Conservation (phyloP, 495 filamentous ascomycete species). For the Penicillium daleae region DNA sequence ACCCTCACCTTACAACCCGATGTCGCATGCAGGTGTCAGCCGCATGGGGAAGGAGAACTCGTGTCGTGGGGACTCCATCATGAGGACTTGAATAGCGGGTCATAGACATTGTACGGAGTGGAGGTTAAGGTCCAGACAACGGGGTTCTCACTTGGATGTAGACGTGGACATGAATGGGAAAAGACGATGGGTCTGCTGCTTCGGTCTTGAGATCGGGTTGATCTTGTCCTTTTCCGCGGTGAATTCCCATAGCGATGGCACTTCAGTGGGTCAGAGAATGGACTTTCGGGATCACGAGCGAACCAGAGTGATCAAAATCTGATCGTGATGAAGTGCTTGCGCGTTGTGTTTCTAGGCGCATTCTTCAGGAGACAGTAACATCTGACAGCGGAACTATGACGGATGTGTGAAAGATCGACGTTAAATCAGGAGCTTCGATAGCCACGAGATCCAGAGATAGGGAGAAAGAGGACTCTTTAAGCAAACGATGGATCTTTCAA, state of each 20-base stretch:
- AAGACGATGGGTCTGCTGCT: neutral
- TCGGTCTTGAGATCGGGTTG: conserved; percentile 9
- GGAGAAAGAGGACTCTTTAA: neutral
- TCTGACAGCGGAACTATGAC: conserved; percentile 24
- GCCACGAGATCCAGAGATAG: conserved; percentile 9
- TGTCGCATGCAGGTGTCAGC: conserved; percentile 29
- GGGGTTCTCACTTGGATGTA: neutral
- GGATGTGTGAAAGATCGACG: conserved; percentile 28
- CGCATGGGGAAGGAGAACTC: conserved; percentile 31
- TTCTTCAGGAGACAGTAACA: conserved; percentile 20
- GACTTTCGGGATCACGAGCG: conserved; percentile 15
- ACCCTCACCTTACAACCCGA: neutral
- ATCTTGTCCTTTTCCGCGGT: conserved; percentile 18
- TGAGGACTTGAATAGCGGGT: conserved; percentile 8
- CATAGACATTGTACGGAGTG: conserved; percentile 7
- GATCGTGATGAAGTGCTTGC: conserved; percentile 9
- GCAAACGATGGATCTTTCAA: neutral
- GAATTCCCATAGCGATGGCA: neutral
- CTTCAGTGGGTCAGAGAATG: neutral
- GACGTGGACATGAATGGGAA: too few species aligned
- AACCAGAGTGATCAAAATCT: neutral
- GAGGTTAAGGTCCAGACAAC: neutral
- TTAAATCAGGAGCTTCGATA: conserved; percentile 12
- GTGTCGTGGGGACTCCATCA: conserved; percentile 12
- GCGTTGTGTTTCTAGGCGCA: conserved; percentile 17